Conservation (phyloP, 176 grass and related monocot species). For the Aegilops bicornis region DNA sequence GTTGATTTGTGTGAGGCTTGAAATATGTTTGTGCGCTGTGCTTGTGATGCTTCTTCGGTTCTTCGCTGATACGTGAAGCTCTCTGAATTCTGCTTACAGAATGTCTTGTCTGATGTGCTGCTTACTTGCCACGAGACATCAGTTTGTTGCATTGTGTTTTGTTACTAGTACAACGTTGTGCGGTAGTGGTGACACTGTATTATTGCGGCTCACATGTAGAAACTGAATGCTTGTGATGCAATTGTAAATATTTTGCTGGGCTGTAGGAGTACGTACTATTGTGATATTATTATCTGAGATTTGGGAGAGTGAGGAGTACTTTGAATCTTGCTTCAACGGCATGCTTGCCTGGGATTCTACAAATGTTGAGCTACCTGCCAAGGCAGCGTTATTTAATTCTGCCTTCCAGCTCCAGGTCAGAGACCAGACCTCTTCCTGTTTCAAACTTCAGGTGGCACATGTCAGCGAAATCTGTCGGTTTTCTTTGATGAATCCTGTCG, state of each 20-base stretch:
- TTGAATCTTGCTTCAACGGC: neutral
- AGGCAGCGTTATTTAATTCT: neutral
- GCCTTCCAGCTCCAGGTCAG: neutral
- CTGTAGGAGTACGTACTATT: too few species aligned
- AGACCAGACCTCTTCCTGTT: neutral
- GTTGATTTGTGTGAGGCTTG: conserved; percentile 24
- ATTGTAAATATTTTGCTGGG: conserved; percentile 20
- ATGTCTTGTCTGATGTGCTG: conserved; percentile 20
- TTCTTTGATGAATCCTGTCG: neutral
- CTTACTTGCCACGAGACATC: neutral
- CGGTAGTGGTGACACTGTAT: neutral
- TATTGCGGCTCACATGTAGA: conserved; percentile 12
- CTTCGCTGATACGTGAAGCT: conserved; percentile 16
- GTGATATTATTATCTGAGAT: neutral
- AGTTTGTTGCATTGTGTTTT: neutral
- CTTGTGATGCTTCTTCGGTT: conserved; percentile 28
- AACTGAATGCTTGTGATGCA: conserved; percentile 10
- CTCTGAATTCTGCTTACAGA: conserved; percentile 23
- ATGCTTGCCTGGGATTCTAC: neutral
- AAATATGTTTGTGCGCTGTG: conserved; percentile 32
- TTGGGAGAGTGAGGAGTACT: neutral
- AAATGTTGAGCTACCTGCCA: neutral
- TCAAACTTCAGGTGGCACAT: neutral
- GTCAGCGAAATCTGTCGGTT: neutral
- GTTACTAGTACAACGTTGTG: neutral